These are phyloP conservation scores for Plenodomus lindquistii DNA, from an alignment of 2,329 filamentous ascomycete genomes.

Conservation along the genomic window DNA sequence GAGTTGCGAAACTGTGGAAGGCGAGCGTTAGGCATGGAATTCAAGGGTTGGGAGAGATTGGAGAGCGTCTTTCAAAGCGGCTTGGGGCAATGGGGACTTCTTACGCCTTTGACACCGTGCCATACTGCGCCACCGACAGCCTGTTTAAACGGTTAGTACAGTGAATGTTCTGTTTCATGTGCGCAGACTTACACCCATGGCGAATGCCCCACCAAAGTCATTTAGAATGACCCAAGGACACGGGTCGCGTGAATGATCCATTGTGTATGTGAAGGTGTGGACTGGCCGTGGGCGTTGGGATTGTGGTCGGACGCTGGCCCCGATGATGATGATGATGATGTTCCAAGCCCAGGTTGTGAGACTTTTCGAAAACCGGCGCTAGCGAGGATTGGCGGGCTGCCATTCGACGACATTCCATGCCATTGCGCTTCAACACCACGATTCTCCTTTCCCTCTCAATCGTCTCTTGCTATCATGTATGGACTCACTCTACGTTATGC, in stretches of 20 bases:
- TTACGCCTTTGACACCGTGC: conserved; percentile 96
- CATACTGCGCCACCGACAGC: conserved; percentile 66
- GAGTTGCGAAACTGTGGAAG: conserved; percentile 41
- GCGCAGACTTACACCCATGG: conserved; percentile 78
- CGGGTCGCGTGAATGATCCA: conserved; percentile 97
- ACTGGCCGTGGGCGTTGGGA: background rate
- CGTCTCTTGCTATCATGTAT: background rate
- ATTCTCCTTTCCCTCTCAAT: background rate
- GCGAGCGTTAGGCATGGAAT: background rate
- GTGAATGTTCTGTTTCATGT: background rate
- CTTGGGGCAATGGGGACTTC: conserved; percentile 5
- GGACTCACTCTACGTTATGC: no score
- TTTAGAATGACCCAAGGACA: conserved; percentile 96
- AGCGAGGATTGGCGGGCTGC: background rate
- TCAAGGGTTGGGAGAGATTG: conserved; percentile 1
- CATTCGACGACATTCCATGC: background rate
- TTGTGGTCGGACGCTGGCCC: background rate
- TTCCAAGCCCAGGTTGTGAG: background rate
- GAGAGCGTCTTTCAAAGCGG: conserved; percentile 4
- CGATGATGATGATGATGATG: background rate
- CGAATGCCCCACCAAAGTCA: conserved; percentile 96
- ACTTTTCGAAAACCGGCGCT: background rate
- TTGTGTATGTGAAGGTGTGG: conserved; percentile 42
- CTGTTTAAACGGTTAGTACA: conserved; percentile 22
- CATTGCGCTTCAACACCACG: background rate